Conservation (phyloP, 495 filamentous ascomycete genomes). For the Trichoderma erinaceum region DNA sequence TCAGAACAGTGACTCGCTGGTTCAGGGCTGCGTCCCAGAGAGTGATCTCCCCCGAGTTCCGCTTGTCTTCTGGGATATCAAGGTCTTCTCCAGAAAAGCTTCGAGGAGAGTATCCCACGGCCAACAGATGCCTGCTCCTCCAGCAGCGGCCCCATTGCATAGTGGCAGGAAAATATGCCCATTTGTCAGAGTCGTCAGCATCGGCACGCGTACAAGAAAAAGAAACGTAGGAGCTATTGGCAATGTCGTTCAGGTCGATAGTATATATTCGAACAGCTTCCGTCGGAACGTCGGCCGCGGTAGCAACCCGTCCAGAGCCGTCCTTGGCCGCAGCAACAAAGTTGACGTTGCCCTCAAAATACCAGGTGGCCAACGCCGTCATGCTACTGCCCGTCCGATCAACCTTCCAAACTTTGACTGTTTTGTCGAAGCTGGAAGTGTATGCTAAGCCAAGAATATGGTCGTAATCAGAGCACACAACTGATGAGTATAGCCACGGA, state of each 20-base stretch:
- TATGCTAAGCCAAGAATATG: slow-evolving; percentile 51
- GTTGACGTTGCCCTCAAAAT: slow-evolving; percentile 63
- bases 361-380: slow-evolving; percentile 43
- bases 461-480: slow-evolving; percentile 70
- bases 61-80: slow-evolving; percentile 48
- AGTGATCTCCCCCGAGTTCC: slow-evolving; percentile 60
- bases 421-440: slow-evolving; percentile 75
- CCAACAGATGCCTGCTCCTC: slow-evolving; percentile 50
- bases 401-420: slow-evolving; percentile 69
- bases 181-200: slow-evolving; percentile 41
- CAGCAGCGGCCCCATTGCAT: slow-evolving; percentile 62
- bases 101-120: slow-evolving; percentile 70
- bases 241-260: slow-evolving; percentile 28
- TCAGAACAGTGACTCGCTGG: slow-evolving; percentile 39
- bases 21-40: slow-evolving; percentile 59
- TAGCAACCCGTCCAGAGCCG: slow-evolving; percentile 38
- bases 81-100: slow-evolving; percentile 43
- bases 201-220: slow-evolving; percentile 45
- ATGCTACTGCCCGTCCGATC: slow-evolving; percentile 31
- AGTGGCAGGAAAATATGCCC: slow-evolving; percentile 61
- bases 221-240: slow-evolving; percentile 28
- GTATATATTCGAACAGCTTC: slow-evolving; percentile 46
- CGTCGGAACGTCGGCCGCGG: slow-evolving; percentile 42
- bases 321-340: slow-evolving; percentile 57
- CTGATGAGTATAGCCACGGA: slow-evolving; percentile 66